These are phyloP conservation scores for Boletus sp. DNA, from an alignment of 1,284 basidiomycete species.

Conservation along the genomic window DNA sequence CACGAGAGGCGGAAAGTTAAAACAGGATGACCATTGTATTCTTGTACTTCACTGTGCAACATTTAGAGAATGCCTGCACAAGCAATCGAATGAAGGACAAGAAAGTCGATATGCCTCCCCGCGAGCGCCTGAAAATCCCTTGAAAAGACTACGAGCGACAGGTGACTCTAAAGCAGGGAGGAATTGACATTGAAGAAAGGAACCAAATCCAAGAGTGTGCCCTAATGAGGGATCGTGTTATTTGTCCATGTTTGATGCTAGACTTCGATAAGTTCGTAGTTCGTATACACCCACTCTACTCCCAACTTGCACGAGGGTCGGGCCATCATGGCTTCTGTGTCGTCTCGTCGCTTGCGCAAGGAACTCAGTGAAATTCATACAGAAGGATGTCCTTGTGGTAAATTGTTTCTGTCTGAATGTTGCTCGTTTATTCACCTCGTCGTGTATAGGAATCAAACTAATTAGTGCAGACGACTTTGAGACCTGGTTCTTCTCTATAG, in stretches of 20 bases:
- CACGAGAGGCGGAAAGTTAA: conserved; percentile 45
- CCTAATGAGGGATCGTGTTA: conserved; percentile 24
- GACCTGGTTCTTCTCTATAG: conserved; percentile 73
- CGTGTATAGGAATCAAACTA: conserved; percentile 63
- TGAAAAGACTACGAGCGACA: conserved; percentile 40
- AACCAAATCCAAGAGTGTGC: background rate
- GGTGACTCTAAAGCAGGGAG: conserved; percentile 45
- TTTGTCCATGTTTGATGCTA: conserved; percentile 34
- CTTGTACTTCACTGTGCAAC: conserved; percentile 41
- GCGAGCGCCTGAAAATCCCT: conserved; percentile 52
- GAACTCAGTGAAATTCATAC: conserved; percentile 71
- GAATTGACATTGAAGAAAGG: conserved; percentile 29
- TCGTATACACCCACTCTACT: conserved; percentile 7
- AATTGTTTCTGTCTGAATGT: background rate
- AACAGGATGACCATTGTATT: conserved; percentile 26
- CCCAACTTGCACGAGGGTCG: conserved; percentile 24
- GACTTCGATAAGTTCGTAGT: conserved; percentile 1
- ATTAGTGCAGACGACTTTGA: conserved; percentile 73
- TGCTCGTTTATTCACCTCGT: conserved; percentile 9
- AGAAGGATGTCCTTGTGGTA: conserved; percentile 76
- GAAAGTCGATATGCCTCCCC: conserved; percentile 49
- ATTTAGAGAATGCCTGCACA: conserved; percentile 35
- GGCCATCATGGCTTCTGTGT: conserved; percentile 59
- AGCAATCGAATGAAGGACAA: conserved; percentile 37
- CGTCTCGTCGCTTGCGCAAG: conserved; percentile 67